Evolutionary conservation across 345 rosid species (phyloP), one percentile per base, ranked within the genome.

Genomic region (Ailanthus altissimus): DNA sequence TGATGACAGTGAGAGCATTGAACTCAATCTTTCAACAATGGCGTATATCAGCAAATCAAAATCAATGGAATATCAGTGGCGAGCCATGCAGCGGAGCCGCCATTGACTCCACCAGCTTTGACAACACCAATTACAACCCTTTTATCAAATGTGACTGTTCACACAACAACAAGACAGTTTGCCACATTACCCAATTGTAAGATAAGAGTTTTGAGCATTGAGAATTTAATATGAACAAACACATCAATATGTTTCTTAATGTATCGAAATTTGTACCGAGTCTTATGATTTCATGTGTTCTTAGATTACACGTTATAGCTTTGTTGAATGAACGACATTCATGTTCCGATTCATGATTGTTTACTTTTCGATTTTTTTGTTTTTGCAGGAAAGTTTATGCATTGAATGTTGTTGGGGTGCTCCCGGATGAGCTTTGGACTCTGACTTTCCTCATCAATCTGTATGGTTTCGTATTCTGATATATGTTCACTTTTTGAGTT

Each of bases 401-500:
- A 2, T 0, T 73, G 64, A 76, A 84, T 56, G 88, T 78, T 26
- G 67, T 8, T 5, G 89, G 89, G 20, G 62, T 23, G 16, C 76
- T 89, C 42, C 93, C 93, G 0, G 90, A 87, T 38, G 93, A 86
- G 63, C 84, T 87, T 0, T 89, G 88, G 89, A 83, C 62, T 75
- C 75, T 87, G 74, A 83, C 81, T 49, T 83, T 67, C 72, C 89
- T 89, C 68, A 70, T 28, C 54, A 74, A 83, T 83, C 82, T 89
- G 86, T 85, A 89, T 47, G 86, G 12, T 62, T 79, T 58, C 70
- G n/a, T 11, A 8, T 49, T 6, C 46, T 1, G 5, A 18, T 46
- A 14, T 49, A 8, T 1, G 36, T 47, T 68, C 38, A 32, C 38
- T 32, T 0, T 57, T 56, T 47, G 21, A 53, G 8, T 50, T 51